These are phyloP conservation scores for Lactarius sanguifluus DNA, from an alignment of 768 basidiomycete species.

Conservation along the genomic window DNA sequence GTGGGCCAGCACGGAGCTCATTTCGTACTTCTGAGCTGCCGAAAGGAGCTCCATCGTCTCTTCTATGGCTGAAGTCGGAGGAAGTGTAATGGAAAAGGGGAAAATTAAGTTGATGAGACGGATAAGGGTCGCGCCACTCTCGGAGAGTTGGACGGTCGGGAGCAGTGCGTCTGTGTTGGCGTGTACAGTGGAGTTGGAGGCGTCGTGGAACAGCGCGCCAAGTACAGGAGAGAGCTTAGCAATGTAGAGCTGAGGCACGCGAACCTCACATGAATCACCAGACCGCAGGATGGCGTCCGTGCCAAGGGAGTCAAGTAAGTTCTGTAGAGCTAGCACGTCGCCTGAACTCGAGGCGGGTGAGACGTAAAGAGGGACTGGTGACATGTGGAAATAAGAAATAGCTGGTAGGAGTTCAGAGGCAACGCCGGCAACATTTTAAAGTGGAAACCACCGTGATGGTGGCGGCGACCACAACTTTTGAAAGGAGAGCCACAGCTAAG, in stretches of 20 bases:
- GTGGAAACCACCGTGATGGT: not conserved
- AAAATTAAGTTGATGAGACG: conserved; percentile 12
- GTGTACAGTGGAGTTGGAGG: not conserved
- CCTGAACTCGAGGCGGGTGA: too few species aligned
- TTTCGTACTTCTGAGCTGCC: conserved; percentile 16
- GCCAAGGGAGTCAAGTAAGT: conserved; percentile 40
- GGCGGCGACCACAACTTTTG: not conserved
- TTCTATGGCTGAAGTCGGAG: not conserved
- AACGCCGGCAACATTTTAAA: not conserved
- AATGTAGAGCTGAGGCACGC: conserved; percentile 44
- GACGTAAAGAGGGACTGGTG: too few species aligned
- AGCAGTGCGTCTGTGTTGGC: not conserved
- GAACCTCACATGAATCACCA: conserved; percentile 44
- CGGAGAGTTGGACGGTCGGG: conserved; percentile 1
- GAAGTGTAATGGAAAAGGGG: not conserved
- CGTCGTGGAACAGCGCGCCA: conserved; percentile 30
- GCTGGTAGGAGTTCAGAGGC: not conserved
- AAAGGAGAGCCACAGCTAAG: not conserved
- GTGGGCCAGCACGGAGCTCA: conserved; percentile 4
- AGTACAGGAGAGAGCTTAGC: conserved; percentile 45
- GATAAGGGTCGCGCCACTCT: not conserved
- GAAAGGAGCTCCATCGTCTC: conserved; percentile 14
- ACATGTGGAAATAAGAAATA: too few species aligned
- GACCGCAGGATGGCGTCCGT: conserved; percentile 47
- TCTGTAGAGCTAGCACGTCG: not conserved